Evolutionary conservation across 208 protist species (phyloP).

Genomic region (Leishmania braziliensis): DNA sequence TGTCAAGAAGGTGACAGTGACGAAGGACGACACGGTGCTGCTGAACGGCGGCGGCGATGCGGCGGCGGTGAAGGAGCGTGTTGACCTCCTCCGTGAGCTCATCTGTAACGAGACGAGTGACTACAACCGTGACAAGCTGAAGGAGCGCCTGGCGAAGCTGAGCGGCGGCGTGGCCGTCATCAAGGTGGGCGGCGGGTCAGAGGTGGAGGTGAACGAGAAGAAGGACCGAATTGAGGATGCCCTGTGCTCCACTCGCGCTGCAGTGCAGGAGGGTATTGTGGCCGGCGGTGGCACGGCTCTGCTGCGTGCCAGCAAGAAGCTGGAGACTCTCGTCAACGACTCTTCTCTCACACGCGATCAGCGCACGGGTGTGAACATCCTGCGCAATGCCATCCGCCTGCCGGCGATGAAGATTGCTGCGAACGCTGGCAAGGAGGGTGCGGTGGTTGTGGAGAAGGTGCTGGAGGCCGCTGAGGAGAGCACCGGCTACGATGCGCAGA

Average conservation of each 20-base stretch:
- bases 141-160: constrained; percentile 98
- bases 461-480: constrained; percentile 73
- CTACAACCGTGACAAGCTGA: constrained; percentile 98
- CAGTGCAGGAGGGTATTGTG: constrained; percentile 99
- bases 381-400: constrained; percentile 93
- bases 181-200: constrained; percentile 97
- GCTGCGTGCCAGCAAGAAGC: constrained; percentile 87
- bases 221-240: constrained; percentile 99
- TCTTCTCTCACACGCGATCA: constrained; percentile 88
- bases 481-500: constrained; percentile 95
- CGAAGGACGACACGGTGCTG: constrained; percentile 98
- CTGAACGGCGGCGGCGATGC: constrained; percentile 95
- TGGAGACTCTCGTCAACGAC: constrained; percentile 86
- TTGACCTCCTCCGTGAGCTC: constrained; percentile 90
- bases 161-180: constrained; percentile 97
- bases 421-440: constrained; percentile 98
- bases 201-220: constrained; percentile 99
- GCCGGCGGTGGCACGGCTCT: constrained; percentile 97
- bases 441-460: constrained; percentile 98
- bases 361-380: constrained; percentile 96
- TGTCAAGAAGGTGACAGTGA: constrained; percentile 91
- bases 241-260: constrained; percentile 98
- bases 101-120: constrained; percentile 90
- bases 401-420: constrained; percentile 94
- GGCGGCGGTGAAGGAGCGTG: constrained; percentile 91